Percentiles rank a stretch among this genome's conserved stretches.
Evolutionary conservation across 768 basidiomycete species (phyloP).

Genomic region (Panus rudis): DNA sequence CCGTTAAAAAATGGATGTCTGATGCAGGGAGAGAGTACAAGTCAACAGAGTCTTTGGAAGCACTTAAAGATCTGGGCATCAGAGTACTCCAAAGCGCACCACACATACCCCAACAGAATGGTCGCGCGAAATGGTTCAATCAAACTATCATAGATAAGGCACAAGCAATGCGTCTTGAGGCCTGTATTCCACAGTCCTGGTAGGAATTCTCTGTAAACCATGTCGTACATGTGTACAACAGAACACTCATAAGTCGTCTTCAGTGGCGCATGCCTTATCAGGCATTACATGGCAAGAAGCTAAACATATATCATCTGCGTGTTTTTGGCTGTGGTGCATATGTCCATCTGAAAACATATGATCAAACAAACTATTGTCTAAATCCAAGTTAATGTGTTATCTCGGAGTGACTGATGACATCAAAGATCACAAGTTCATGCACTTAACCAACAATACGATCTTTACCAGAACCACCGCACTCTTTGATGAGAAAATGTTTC

Average conservation of each 20-base stretch:
- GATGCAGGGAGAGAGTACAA: constrained; percentile 2
- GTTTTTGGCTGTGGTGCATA: constrained; percentile 20
- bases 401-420: constrained; percentile 10
- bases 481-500: constrained; percentile 2
- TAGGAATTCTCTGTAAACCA: constrained; percentile 26
- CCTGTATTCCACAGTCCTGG: constrained; percentile 23
- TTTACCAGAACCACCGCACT: constrained; percentile 1
- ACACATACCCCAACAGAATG: constrained; percentile 29
- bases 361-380: constrained; percentile 4
- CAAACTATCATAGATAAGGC: constrained; percentile 23
- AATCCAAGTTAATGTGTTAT: constrained; percentile 14
- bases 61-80: constrained; percentile 2
- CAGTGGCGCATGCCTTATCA: constrained; percentile 5
- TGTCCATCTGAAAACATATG: constrained; percentile 12
- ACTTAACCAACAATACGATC: constrained; percentile 4
- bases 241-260: constrained; percentile 1
- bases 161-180: constrained; percentile 24
- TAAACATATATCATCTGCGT: constrained; percentile 11
- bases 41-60: background rate
- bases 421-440: constrained; percentile 2
- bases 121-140: constrained; percentile 31
- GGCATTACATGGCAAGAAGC: background rate
- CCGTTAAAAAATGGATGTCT: constrained; percentile 4
- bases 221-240: constrained; percentile 5
- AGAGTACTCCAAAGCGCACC: constrained; percentile 13